Evolutionary conservation across 1,139 yeast genomes (phyloP), one percentile per base, ranked within the genome.

Genomic region (Magnusiomyces sp.): DNA sequence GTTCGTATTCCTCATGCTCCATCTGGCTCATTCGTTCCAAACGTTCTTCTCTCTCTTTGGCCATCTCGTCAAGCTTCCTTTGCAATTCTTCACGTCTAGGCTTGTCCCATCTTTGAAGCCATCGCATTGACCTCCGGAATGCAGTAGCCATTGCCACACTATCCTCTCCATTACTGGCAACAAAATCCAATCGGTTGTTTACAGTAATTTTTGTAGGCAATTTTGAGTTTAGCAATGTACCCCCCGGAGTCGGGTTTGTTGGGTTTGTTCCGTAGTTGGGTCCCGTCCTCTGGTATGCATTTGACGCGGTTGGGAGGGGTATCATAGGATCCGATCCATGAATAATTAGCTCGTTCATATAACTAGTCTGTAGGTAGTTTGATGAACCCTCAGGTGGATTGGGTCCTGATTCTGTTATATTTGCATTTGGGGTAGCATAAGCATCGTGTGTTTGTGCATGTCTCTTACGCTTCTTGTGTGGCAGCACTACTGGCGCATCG

Each of bases 161-260:
- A 47, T 61, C 63, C 48, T 62, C 66, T 11, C 66, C 66, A 43
- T 52, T 60, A 48, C 62, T 64, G 6, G 50, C 52, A 16, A 45
- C 43, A 7, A 11, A 14, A 3, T 40, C 43, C 13, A 48, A 39
- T 19, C 39, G 43, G 27, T 42, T 37, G 23, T 43, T 40, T 11
- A 37, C 40, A 11, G 40, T 41, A 5, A 38, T 13, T 29, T 43
- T 33, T 42, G 47, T 10, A 20, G 23, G 29, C 16, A 13, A 31
- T 7, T 37, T 44, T 27, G 29, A 5, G 29, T 23, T 23, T 7
- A 23, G 7, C 29, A 23, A 23, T 23, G 29, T 23, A 5, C 29
- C 29, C 5, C 46, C 40, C 5, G 17, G 29, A 37, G 36, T 42
- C 40, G 14, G 36, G 13, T 39, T 45, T 29, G 36, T 11, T 5